Conservation (phyloP, 805 yeast genomes). For the Jamesozyma hellenica region DNA sequence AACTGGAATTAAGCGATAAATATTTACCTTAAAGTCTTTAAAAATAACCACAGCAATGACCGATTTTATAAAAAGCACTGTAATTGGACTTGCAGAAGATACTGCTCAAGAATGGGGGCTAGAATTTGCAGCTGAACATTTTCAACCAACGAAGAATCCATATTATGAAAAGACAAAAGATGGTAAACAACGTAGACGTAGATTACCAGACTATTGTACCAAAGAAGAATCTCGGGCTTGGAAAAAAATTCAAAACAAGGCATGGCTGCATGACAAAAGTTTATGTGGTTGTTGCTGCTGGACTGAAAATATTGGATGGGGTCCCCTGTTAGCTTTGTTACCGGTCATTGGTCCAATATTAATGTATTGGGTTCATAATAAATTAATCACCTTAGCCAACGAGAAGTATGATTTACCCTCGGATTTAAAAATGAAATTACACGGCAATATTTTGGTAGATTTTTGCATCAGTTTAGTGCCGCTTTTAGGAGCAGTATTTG, state of each 20-base stretch:
- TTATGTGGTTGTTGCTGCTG: conserved; percentile 64
- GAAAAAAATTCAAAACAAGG: conserved; percentile 63
- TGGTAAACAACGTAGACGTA: conserved; percentile 39
- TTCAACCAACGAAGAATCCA: conserved; percentile 43
- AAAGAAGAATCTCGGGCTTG: conserved; percentile 55
- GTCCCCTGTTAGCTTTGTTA: conserved; percentile 57
- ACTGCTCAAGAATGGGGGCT: conserved; percentile 16
- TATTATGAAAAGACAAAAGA: conserved; percentile 38
- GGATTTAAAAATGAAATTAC: conserved; percentile 54
- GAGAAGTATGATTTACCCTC: conserved; percentile 47
- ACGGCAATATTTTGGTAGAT: conserved; percentile 67
- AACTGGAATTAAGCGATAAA: no score
- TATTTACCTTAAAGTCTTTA: no score
- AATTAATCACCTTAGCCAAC: conserved; percentile 52
- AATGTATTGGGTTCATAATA: conserved; percentile 70
- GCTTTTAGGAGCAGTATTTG: conserved; percentile 60
- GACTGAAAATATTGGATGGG: conserved; percentile 63
- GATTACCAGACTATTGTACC: conserved; percentile 41
- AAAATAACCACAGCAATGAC: background rate
- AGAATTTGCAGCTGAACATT: conserved; percentile 21
- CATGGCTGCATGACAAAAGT: conserved; percentile 83
- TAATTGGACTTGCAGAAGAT: conserved; percentile 8
- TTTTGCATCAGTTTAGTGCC: conserved; percentile 71
- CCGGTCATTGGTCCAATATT: conserved; percentile 80
- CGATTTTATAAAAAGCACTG: conserved; percentile 6